Evolutionary conservation across 257 asterid species (phyloP).

Genomic region (Solanum etuberosum): DNA sequence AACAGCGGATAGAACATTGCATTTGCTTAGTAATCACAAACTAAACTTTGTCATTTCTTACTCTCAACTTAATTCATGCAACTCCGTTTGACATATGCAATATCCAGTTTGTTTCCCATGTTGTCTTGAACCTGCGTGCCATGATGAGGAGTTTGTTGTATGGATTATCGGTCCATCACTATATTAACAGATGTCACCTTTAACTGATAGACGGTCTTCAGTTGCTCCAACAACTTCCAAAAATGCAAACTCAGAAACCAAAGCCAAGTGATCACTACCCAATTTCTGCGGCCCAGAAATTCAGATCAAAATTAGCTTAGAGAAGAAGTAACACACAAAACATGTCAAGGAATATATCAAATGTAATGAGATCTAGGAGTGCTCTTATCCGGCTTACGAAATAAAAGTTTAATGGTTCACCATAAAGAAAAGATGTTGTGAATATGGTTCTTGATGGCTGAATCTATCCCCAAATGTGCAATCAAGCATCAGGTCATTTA

Average conservation of each 20-base stretch:
- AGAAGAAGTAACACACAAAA: not conserved
- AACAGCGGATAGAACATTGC: not conserved
- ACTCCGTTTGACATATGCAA: not conserved
- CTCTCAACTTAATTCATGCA: not conserved
- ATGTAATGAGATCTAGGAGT: not conserved
- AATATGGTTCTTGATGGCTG: not conserved
- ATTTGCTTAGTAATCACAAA: not conserved
- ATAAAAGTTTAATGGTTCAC: not conserved
- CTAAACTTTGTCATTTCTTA: not conserved
- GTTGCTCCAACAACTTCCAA: not conserved
- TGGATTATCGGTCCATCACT: not conserved
- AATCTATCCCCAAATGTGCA: not conserved
- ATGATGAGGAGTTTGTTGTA: not conserved
- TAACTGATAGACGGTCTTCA: not conserved
- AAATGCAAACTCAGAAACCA: constrained; percentile 29
- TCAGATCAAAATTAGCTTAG: not conserved
- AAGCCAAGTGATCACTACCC: constrained; percentile 31
- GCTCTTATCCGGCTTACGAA: not conserved
- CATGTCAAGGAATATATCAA: not conserved
- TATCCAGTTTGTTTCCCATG: not conserved
- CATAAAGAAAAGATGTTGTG: not conserved
- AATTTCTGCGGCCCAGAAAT: constrained; percentile 9
- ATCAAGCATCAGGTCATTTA: not conserved
- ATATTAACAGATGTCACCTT: not conserved
- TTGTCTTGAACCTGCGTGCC: not conserved